A percentile compares a stretch with the other conserved stretches of the same genome.
phyloP scores from a whole-genome alignment of 257 asterid species.

The Fraxinus americana region DNA sequence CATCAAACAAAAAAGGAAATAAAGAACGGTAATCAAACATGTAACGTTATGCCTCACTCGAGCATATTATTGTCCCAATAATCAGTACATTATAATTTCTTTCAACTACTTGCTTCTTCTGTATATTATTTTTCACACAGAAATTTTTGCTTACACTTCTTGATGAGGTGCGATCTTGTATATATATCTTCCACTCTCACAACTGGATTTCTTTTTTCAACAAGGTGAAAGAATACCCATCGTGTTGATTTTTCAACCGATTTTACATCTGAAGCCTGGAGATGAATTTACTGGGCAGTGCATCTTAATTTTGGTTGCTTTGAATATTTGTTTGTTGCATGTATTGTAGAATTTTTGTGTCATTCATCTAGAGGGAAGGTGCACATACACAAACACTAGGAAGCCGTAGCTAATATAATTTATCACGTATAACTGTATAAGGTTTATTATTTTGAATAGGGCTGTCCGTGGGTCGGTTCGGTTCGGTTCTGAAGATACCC shows the following conservation, averaged over 20 bases:
- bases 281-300: too few relatives aligned
- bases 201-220: not conserved
- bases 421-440: too few relatives aligned
- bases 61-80: constrained; percentile 21
- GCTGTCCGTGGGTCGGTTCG: too few relatives aligned
- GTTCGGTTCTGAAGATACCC: too few relatives aligned
- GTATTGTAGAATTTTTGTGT: too few relatives aligned
- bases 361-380: too few relatives aligned
- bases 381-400: too few relatives aligned
- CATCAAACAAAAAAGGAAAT: constrained; percentile 24
- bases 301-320: too few relatives aligned
- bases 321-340: too few relatives aligned
- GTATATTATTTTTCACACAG: constrained; percentile 5
- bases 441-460: too few relatives aligned
- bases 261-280: too few relatives aligned
- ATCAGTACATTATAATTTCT: constrained; percentile 24
- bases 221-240: not conserved
- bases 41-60: constrained; percentile 30
- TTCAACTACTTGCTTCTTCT: constrained; percentile 9
- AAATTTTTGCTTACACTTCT: not conserved
- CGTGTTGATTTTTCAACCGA: not conserved
- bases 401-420: too few relatives aligned
- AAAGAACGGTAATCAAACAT: constrained; percentile 23
- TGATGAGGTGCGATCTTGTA: not conserved
- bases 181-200: not conserved